A percentile compares a stretch with the other conserved stretches of the same genome.
phyloP scores from a whole-genome alignment of 306 rosid species.

The Chamaecrista fasciculata region DNA sequence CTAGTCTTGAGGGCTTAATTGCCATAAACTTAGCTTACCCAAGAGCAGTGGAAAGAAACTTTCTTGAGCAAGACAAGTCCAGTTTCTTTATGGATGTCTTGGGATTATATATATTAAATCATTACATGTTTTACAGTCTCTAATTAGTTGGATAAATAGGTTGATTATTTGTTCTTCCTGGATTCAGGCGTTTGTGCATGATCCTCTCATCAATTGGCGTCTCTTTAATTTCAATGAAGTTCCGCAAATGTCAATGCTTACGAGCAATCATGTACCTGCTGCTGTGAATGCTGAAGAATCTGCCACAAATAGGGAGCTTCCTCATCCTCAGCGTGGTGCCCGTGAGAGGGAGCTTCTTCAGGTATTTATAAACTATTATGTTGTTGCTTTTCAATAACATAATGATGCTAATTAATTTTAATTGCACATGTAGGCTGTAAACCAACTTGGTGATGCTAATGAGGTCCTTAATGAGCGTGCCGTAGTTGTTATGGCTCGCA shows the following conservation, averaged over 20 bases:
- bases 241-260: conserved; percentile 80
- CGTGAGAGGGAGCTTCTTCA: conserved; percentile 98
- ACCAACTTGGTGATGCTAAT: conserved; percentile 97
- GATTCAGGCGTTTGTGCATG: conserved; percentile 93
- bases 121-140: neutral
- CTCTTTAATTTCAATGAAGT: conserved; percentile 98
- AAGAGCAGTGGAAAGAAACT: too few relatives aligned
- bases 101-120: neutral
- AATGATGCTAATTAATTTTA: conserved; percentile 34
- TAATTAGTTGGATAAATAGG: neutral
- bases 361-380: conserved; percentile 46
- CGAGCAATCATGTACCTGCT: conserved; percentile 64
- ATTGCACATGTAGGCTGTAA: conserved; percentile 66
- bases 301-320: conserved; percentile 66
- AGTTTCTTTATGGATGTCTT: too few relatives aligned
- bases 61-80: too few relatives aligned
- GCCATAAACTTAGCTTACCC: neutral
- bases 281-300: conserved; percentile 79
- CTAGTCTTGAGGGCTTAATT: neutral
- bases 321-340: conserved; percentile 89
- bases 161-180: conserved; percentile 26
- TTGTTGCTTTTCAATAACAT: conserved; percentile 23
- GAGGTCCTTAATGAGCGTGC: conserved; percentile 98
- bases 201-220: conserved; percentile 99
- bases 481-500: conserved; percentile 96